Base-by-base conservation (phyloP, 257 asterid species). In the Salvia splendens region DNA sequence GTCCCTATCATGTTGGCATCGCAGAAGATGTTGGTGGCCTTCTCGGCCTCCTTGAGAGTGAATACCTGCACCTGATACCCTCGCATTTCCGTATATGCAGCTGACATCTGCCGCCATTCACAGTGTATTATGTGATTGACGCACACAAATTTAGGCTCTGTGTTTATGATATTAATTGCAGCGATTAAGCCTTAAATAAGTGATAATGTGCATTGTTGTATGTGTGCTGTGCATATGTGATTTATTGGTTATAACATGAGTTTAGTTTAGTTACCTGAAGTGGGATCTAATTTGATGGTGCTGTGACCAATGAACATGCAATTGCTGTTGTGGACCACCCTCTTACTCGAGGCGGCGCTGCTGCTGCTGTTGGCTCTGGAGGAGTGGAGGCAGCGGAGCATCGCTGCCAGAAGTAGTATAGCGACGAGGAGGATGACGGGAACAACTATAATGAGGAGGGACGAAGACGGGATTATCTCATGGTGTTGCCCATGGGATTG, bases 261-360 rank as follows among this genome's bases (percentile, higher is more conserved):
- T 28, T 1, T 46, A 7, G 6, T n/a, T 55, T n/a, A 45, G 12
- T 70, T 69, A 86, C 95, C 93, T 43, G 91, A 87, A 61, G 80
- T 81, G 4, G 82, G 64, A 68, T 58, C 77, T 69, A 84, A 70
- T 79, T 70, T 61, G 5, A 87, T 75, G 79, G 86, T 77, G 68
- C 77, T 81, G 45, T 84, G 92, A 72, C 89, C 74, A 64, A 80
- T 40, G 80, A 81, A 87, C 88, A 74, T 68, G 81, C 92, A 84
- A 6, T 80, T 82, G 28, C 38, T 64, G 60, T 75, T 69, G 76
- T 68, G 75, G 64, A 71, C 20, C 41, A 71, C 40, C 17, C 82
- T 72, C 68, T 51, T 72, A 12, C 72, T 78, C 1, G 54, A 14
- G 42, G 58, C 65, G 1, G 12, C 28, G 35, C 38, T 9, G 30